Conservation (phyloP, 495 filamentous ascomycete species). For the Rostrohypoxylon terebratum region DNA sequence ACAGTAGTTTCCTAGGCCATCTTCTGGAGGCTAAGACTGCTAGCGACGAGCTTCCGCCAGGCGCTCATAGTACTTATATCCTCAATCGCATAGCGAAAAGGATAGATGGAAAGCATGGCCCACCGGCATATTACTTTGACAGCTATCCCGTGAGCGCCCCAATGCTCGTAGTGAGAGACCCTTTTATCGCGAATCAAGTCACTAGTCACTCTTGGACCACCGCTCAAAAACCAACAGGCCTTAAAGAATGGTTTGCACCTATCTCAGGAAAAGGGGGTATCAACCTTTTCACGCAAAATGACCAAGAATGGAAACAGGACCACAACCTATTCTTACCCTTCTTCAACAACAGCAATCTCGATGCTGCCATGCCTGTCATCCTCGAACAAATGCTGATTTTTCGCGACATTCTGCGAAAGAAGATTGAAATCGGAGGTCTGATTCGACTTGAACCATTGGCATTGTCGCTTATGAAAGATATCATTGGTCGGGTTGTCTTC, state of each 20-base stretch:
- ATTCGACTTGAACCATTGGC: slow-evolving; percentile 72
- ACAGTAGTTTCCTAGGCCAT: slow-evolving; percentile 46
- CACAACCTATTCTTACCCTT: slow-evolving; percentile 57
- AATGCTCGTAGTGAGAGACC: slow-evolving; percentile 42
- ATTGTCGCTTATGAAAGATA: slow-evolving; percentile 76
- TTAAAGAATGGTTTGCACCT: slow-evolving; percentile 44
- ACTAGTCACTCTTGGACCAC: slow-evolving; percentile 41
- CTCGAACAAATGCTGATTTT: slow-evolving; percentile 54
- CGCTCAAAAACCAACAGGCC: slow-evolving; percentile 38
- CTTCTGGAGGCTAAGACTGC: slow-evolving; percentile 45
- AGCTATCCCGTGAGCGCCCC: slow-evolving; percentile 42
- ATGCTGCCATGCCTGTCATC: slow-evolving; percentile 52
- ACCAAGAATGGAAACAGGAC: slow-evolving; percentile 54
- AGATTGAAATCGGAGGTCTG: slow-evolving; percentile 41
- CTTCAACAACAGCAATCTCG: slow-evolving; percentile 54
- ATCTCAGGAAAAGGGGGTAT: slow-evolving; percentile 45
- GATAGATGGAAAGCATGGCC: slow-evolving; percentile 21
- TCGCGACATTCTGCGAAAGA: slow-evolving; percentile 45
- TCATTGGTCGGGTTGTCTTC: slow-evolving; percentile 58
- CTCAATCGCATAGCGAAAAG: slow-evolving; percentile 34
- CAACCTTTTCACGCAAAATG: slow-evolving; percentile 51
- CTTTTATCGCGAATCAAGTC: slow-evolving; percentile 47
- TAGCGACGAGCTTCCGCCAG: slow-evolving; percentile 41
- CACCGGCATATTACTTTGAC: slow-evolving; percentile 48
- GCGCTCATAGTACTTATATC: slow-evolving; percentile 41